phyloP scores from a whole-genome alignment of 768 basidiomycete genomes.

The Hygrophorus pudorinus region DNA sequence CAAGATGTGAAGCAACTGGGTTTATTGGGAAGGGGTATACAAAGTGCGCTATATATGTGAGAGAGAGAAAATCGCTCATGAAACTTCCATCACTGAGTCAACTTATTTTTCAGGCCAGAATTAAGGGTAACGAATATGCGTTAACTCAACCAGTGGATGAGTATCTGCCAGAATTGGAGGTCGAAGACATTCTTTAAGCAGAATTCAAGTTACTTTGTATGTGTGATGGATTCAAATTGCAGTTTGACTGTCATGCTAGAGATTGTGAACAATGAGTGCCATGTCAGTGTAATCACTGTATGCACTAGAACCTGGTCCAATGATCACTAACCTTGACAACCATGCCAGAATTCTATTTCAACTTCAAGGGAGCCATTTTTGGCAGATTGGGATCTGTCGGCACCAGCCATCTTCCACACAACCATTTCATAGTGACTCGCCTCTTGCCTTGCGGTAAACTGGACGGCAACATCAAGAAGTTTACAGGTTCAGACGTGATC shows the following conservation, averaged over 20 bases:
- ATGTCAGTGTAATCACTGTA: neutral
- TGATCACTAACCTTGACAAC: too few relatives aligned
- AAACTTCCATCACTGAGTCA: too few relatives aligned
- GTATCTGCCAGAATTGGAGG: too few relatives aligned
- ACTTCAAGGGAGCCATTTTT: constrained; percentile 7
- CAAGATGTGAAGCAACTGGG: neutral
- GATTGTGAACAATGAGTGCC: constrained; percentile 11
- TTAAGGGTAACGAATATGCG: too few relatives aligned
- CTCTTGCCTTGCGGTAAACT: constrained; percentile 8
- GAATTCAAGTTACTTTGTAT: too few relatives aligned
- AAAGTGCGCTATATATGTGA: constrained; percentile 12
- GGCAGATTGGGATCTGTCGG: constrained; percentile 7
- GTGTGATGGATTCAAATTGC: too few relatives aligned
- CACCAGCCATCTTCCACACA: neutral
- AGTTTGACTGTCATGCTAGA: too few relatives aligned
- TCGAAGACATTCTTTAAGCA: too few relatives aligned
- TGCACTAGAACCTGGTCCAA: neutral
- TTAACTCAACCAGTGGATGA: too few relatives aligned
- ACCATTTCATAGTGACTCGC: constrained; percentile 14
- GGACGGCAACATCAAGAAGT: constrained; percentile 11
- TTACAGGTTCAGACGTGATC: constrained; percentile 12
- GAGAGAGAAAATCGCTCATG: neutral
- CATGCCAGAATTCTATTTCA: constrained; percentile 6
- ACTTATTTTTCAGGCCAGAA: constrained; percentile 5
- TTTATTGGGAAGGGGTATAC: constrained; percentile 10